phyloP scores from a whole-genome alignment of 768 basidiomycete genomes.

The Kwoniella botswanensis region DNA sequence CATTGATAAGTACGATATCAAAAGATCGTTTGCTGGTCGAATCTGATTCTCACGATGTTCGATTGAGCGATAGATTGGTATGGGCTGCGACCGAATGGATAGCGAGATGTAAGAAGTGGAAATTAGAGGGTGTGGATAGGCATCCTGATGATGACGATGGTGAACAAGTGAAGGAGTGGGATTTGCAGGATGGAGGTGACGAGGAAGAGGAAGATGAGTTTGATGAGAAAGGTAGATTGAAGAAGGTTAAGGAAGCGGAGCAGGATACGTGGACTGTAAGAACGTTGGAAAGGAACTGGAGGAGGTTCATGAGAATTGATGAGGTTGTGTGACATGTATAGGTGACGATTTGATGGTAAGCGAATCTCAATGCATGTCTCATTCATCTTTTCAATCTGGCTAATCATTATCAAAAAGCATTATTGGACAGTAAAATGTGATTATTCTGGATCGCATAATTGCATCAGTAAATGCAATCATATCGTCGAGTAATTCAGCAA shows the following conservation, averaged over 20 bases:
- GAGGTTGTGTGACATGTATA: too few species aligned
- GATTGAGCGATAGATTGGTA: conserved; percentile 66
- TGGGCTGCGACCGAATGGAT: conserved; percentile 79
- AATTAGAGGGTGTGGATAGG: conserved; percentile 64
- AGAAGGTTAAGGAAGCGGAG: not conserved
- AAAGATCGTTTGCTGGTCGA: conserved; percentile 78
- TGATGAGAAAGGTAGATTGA: conserved; percentile 16
- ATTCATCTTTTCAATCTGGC: too few species aligned
- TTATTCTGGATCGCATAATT: too few species aligned
- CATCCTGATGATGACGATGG: conserved; percentile 23
- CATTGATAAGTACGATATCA: conserved; percentile 70
- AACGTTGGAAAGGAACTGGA: conserved; percentile 46
- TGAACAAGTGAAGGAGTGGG: not conserved
- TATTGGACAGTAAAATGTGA: too few species aligned
- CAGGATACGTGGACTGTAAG: conserved; percentile 39
- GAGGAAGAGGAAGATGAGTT: conserved; percentile 8
- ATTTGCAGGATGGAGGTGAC: not conserved
- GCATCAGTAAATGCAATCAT: too few species aligned
- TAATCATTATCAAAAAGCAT: too few species aligned
- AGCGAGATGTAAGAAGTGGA: conserved; percentile 78
- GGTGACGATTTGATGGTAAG: too few species aligned
- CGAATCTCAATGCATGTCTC: too few species aligned
- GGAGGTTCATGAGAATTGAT: conserved; percentile 40
- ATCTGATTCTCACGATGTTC: conserved; percentile 79
- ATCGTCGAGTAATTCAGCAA: too few species aligned